A percentile compares a stretch with the other conserved stretches of the same genome.
Evolutionary conservation across 1,139 yeast species (phyloP).

Genomic region (Protomyces macrosporus): DNA sequence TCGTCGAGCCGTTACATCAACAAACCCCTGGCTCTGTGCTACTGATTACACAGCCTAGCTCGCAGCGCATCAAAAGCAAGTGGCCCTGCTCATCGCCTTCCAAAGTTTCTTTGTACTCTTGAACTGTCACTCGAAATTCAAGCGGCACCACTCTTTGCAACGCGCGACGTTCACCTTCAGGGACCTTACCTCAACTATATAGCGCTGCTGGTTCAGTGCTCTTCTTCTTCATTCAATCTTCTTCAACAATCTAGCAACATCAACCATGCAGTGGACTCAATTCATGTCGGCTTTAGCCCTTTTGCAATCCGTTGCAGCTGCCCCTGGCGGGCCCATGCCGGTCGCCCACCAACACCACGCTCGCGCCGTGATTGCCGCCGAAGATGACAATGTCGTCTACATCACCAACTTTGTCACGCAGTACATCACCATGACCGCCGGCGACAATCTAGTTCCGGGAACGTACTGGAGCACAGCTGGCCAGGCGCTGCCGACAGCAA

Average conservation of each 20-base stretch:
- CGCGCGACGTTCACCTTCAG: too few relatives aligned
- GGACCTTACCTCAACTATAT: too few relatives aligned
- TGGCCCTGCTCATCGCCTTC: too few relatives aligned
- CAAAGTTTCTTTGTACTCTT: too few relatives aligned
- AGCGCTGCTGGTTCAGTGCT: background rate
- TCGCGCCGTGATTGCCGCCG: background rate
- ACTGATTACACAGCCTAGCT: too few relatives aligned
- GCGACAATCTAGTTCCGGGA: background rate
- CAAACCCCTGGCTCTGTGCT: too few relatives aligned
- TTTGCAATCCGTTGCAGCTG: background rate
- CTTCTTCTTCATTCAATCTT: background rate
- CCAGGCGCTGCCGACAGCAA: background rate
- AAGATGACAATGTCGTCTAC: slow-evolving; percentile 11
- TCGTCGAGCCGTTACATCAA: too few relatives aligned
- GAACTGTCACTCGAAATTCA: too few relatives aligned
- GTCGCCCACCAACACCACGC: background rate
- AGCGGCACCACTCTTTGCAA: too few relatives aligned
- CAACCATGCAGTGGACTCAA: background rate
- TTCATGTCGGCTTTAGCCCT: background rate
- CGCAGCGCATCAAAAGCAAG: too few relatives aligned
- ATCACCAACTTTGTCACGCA: slow-evolving; percentile 15
- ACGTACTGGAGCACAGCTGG: background rate
- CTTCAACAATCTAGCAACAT: background rate
- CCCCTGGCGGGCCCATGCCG: too few relatives aligned
- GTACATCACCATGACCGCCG: slow-evolving; percentile 22